Evolutionary conservation across 2,329 filamentous ascomycete species (phyloP).

Genomic region (Neophaeococcomyces aloes): DNA sequence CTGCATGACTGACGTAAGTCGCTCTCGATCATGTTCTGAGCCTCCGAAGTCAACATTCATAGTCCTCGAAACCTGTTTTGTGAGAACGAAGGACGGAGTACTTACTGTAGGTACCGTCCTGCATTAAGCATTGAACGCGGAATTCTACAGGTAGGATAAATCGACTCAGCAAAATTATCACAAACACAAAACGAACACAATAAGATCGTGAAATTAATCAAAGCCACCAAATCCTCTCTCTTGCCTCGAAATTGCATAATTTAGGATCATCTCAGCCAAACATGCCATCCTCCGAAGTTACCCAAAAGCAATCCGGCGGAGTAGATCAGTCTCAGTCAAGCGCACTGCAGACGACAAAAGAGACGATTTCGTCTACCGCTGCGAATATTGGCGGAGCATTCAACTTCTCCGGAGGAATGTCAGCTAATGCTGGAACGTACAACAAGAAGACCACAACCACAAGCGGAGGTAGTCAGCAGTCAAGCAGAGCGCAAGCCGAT

Average conservation of each 20-base stretch:
- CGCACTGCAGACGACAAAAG: slow-evolving; percentile 13
- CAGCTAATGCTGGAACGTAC: slow-evolving; percentile 13
- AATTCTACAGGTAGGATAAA: no score
- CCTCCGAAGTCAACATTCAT: no score
- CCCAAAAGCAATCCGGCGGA: slow-evolving; percentile 3
- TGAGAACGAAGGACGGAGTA: no score
- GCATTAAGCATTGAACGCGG: no score
- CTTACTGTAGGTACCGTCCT: no score
- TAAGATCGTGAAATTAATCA: not conserved
- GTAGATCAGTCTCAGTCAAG: not conserved
- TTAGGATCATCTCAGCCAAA: not conserved
- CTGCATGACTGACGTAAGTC: no score
- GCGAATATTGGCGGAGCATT: slow-evolving; percentile 16
- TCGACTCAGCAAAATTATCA: no score
- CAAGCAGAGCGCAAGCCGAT: slow-evolving; percentile 31
- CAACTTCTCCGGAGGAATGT: slow-evolving; percentile 15
- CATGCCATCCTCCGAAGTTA: slow-evolving; percentile 6
- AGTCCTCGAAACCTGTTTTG: no score
- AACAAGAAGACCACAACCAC: slow-evolving; percentile 19
- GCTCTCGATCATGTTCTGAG: no score
- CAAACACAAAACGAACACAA: no score
- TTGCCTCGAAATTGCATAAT: not conserved
- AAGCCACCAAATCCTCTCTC: not conserved
- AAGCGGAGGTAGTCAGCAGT: slow-evolving; percentile 12
- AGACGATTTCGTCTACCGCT: slow-evolving; percentile 17